Percentiles rank a stretch among this genome's conserved stretches.
Conservation (phyloP, 2,329 filamentous ascomycete species). For the Fusarium marasasianum region DNA sequence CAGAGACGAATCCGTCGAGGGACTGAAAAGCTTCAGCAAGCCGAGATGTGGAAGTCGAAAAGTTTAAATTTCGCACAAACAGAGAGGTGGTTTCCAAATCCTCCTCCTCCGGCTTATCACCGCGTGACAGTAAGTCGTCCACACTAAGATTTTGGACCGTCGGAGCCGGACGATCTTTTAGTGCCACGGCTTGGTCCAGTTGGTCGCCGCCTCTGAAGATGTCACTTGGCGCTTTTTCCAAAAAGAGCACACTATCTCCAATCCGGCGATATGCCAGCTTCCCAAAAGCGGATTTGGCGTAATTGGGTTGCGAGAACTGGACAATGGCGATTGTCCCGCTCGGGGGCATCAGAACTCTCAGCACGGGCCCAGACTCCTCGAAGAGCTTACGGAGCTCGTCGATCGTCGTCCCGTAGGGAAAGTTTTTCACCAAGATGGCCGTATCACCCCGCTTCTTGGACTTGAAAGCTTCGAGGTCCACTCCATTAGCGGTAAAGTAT, state of each 20-base stretch:
- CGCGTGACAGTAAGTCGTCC: conserved; percentile 72
- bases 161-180: conserved; percentile 49
- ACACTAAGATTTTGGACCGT: conserved; percentile 71
- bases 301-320: conserved; percentile 80
- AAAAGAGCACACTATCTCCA: conserved; percentile 88
- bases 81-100: conserved; percentile 77
- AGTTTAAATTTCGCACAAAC: conserved; percentile 94
- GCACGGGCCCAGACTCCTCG: conserved; percentile 84
- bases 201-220: conserved; percentile 65
- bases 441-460: conserved; percentile 84
- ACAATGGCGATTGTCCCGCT: conserved; percentile 93
- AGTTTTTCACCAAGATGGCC: conserved; percentile 93
- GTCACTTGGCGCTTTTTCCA: conserved; percentile 91
- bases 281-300: conserved; percentile 85
- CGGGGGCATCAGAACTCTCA: conserved; percentile 88
- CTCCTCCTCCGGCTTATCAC: conserved; percentile 63
- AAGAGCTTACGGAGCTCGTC: conserved; percentile 85
- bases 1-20: conserved; percentile 88
- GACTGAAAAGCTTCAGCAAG: conserved; percentile 81
- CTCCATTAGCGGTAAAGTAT: conserved; percentile 87
- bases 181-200: conserved; percentile 42
- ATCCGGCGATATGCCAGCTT: conserved; percentile 89
- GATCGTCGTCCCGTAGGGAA: conserved; percentile 81
- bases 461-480: conserved; percentile 93
- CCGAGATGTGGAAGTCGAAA: conserved; percentile 80